Percentiles rank a stretch among this genome's conserved stretches.
Evolutionary conservation across 257 asterid species (phyloP).

Genomic region (Plectranthus barbatus): DNA sequence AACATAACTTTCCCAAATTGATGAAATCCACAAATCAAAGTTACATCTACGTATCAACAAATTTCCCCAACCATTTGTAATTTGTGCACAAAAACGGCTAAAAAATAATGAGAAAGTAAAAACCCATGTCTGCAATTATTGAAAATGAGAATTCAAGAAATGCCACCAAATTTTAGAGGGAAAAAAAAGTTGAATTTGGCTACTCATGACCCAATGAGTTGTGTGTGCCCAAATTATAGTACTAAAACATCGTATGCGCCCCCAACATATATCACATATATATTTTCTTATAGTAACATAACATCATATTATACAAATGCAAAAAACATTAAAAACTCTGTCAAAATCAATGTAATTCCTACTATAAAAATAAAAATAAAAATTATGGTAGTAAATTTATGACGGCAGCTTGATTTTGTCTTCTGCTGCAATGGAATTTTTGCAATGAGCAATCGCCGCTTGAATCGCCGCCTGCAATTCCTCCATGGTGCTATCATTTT

Average conservation of each 20-base stretch:
- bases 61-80: neutral
- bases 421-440: conserved; percentile 50
- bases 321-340: neutral
- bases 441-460: conserved; percentile 93
- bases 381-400: neutral
- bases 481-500: conserved; percentile 74
- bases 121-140: too few relatives aligned
- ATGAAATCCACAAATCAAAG: neutral
- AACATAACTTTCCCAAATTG: too few relatives aligned
- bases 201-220: neutral
- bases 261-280: neutral
- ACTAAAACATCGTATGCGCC: neutral
- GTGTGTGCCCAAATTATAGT: neutral
- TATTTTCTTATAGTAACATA: neutral
- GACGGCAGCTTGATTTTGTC: conserved; percentile 33
- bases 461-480: conserved; percentile 89
- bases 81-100: neutral
- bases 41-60: neutral
- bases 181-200: neutral
- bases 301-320: neutral
- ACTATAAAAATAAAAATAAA: neutral
- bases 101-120: neutral
- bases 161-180: neutral
- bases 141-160: neutral
- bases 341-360: neutral